Evolutionary conservation across 345 rosid genomes (phyloP), one percentile per base, ranked within the genome.

Genomic region (Eucalyptus sideroxylon): DNA sequence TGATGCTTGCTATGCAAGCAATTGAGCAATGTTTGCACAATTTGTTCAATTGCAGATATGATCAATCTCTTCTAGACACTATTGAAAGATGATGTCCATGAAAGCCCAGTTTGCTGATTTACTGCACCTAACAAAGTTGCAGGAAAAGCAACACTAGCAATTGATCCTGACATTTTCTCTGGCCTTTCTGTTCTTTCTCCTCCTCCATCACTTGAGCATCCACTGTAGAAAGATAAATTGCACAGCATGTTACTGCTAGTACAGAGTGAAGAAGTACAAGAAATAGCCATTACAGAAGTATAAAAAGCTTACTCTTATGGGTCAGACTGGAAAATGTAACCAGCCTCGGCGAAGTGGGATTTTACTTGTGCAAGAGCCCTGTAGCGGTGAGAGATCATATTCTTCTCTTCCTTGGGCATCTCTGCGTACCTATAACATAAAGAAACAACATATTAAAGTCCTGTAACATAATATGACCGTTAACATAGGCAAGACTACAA

Each of bases 321-420:
- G 53, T 91, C 92, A 40, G 92, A 90, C 90, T 93, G 89, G 85
- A 96, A 94, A 50, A 89, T 90, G 90, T 95, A 96, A 85, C 95
- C 97, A 87, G 96, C 95, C 81, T 96, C 96, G 13, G 94, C 92
- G 90, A 97, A 96, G 90, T 96, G 95, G 83, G 96, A 91, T 92
- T 96, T 96, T 88, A 98, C 94, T 94, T 91, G 44, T 49, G 92
- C 95, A 69, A 98, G 97, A 89, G 99, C 93, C 95, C 86, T 95
- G 90, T 88, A 97, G 60, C 99, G 98, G 90, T 98, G 99, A 86
- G 99, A 98, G 55, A 98, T 98, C 92, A 93, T 93, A 92, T 98
- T 98, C 95, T 96, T 97, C 90, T 96, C 99, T 92, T 97, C 99
- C 93, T 98, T 96, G 27, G 96, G 92, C 98, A 98, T 96, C 93